Evolutionary conservation across 805 yeast genomes (phyloP).

Genomic region (Starmerella davenportii): DNA sequence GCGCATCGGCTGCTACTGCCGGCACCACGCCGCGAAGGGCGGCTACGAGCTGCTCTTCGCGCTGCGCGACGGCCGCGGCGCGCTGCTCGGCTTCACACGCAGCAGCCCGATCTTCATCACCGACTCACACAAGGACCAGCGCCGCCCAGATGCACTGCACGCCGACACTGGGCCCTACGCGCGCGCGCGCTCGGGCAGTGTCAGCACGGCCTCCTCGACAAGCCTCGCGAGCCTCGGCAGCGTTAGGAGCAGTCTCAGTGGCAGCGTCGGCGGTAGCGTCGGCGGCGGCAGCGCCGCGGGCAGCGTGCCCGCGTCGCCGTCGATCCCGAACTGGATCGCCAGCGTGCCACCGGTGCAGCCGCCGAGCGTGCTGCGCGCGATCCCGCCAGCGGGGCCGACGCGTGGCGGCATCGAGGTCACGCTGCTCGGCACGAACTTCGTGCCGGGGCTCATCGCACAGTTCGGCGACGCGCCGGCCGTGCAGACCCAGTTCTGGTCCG

Average conservation of each 20-base stretch:
- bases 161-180: background rate
- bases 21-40: constrained; percentile 77
- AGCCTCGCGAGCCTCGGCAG: background rate
- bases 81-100: constrained; percentile 51
- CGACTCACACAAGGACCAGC: constrained; percentile 64
- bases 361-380: constrained; percentile 50
- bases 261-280: background rate
- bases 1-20: constrained; percentile 84
- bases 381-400: constrained; percentile 89
- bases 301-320: background rate
- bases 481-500: constrained; percentile 93
- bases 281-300: background rate
- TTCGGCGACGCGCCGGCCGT: constrained; percentile 43
- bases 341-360: constrained; percentile 1
- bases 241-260: background rate
- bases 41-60: constrained; percentile 60
- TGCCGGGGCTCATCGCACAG: constrained; percentile 62
- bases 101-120: constrained; percentile 74
- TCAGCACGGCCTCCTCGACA: background rate
- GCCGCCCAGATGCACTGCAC: background rate
- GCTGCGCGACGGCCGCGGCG: constrained; percentile 41
- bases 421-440: constrained; percentile 68
- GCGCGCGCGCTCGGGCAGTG: background rate
- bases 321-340: constrained; percentile 10
- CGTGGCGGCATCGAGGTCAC: constrained; percentile 96